Evolutionary conservation across 371 early-diverging fungal species (phyloP), one percentile per base, ranked within the genome.

Genomic region (Mortierella sp.): DNA sequence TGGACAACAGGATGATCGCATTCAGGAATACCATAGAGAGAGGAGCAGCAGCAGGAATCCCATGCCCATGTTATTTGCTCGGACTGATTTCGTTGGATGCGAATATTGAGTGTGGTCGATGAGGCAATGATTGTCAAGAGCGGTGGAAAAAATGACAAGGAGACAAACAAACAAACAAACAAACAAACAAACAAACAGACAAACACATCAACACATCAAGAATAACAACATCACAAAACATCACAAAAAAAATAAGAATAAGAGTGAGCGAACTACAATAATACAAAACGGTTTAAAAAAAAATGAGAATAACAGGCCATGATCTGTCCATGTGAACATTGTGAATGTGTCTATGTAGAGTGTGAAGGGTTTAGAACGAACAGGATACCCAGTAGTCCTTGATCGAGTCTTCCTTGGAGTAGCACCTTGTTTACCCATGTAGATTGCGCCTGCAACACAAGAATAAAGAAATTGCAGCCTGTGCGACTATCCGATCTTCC

Each of bases 161-260:
- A 24, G 37, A 45, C 45, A 45, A 39, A 58, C 6, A 40, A 26
- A 40, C 40, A 24, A 10, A 13, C 10, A 24, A 47, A 66, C 66
- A 39, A 66, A 47, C 8, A 39, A 45, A 19, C 11, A 66, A 70
- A 55, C 26, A 58, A 45, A 70, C 29, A 61, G 11, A 45, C 58
- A 45, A 70, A 64, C 34, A 64, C n/a, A 22, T 47, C 31, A 67
- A 37, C 50, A 64, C 47, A 31, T 11, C 66, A 61, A 64, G 26
- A 48, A 47, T 24, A 47, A 43, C 24, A 71, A 64, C 24, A 71
- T 45, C 34, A 55, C 4, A 55, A 37, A 55, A 63, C 22, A 63
- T 16, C 31, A 31, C 14, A 70, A 47, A 58, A 55, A 39, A 66
- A 73, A 66, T 19, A 39, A 72, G 26, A 65, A 73, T 37, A 61